These are phyloP conservation scores for Dothideomycetes sp. DNA, from an alignment of 2,329 filamentous ascomycete genomes.

Conservation along the genomic window DNA sequence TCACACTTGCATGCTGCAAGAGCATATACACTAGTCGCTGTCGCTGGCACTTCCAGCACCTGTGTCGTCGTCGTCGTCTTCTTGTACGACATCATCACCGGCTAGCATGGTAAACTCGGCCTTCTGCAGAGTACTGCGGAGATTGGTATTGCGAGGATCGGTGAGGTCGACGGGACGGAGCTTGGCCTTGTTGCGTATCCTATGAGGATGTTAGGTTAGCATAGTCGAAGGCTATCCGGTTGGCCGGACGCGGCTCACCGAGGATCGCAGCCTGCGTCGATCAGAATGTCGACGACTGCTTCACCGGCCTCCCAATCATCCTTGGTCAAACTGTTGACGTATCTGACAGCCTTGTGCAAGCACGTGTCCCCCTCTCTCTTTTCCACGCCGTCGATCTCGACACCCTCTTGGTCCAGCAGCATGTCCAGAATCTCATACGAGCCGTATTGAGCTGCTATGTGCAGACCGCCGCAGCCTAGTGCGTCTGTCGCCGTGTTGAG, in stretches of 20 bases:
- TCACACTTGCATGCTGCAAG: slow-evolving; percentile 1
- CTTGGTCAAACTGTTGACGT: slow-evolving; percentile 58
- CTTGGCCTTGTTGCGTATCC: slow-evolving; percentile 61
- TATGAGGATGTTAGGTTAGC: slow-evolving; percentile 16
- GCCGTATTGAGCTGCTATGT: slow-evolving; percentile 77
- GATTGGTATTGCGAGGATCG: slow-evolving; percentile 57
- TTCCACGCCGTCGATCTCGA: slow-evolving; percentile 75
- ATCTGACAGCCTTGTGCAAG: slow-evolving; percentile 69
- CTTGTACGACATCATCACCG: slow-evolving; percentile 40
- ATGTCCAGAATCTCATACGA: slow-evolving; percentile 79
- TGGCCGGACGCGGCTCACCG: slow-evolving; percentile 32
- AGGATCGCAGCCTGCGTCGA: slow-evolving; percentile 65
- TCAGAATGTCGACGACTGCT: slow-evolving; percentile 66
- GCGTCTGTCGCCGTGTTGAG: slow-evolving; percentile 81
- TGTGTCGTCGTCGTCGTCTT: slow-evolving; percentile 36
- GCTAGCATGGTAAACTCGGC: slow-evolving; percentile 55
- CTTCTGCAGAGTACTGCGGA: slow-evolving; percentile 56
- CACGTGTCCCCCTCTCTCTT: slow-evolving; percentile 66
- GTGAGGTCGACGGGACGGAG: slow-evolving; percentile 63
- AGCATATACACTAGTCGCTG: slow-evolving; percentile 30
- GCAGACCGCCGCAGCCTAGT: slow-evolving; percentile 80
- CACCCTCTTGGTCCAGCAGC: slow-evolving; percentile 72
- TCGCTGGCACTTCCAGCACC: slow-evolving; percentile 36
- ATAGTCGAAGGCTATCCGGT: too few relatives aligned
- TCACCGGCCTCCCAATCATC: slow-evolving; percentile 56